Evolutionary conservation across 2,329 filamentous ascomycete genomes (phyloP), one percentile per base, ranked within the genome.

Genomic region (Neopestalotiopsis rosae): DNA sequence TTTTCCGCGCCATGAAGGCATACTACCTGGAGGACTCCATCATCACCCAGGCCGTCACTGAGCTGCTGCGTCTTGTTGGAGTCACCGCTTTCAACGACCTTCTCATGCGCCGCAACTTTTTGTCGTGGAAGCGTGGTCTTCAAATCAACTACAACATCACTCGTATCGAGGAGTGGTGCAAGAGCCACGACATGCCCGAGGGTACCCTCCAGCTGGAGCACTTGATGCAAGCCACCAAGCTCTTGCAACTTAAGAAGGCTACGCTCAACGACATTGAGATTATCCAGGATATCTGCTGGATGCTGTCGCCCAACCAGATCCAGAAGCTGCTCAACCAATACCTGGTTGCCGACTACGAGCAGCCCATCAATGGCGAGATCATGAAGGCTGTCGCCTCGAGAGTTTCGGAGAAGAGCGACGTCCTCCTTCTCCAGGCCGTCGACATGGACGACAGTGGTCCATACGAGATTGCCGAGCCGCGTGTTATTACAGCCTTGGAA

Each of bases 71-170:
- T 70, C 87, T 99, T 61, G 96, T 99, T 68, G 96, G 96, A 72
- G 96, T 99, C 49, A 99, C 96, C 1, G 96, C 96, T 3, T 99
- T 99, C 85, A 99, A 99, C 80, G 96, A 99, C 79, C 86, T 99
- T 71, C 88, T 99, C 74, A 98, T 99, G 95, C 91, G 96, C 76
- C 90, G 96, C 75, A 98, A 98, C 82, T 99, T 99, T 89, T 89
- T 99, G 69, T 98, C 95, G 0, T 99, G 96, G 96, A 99, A 99
- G 87, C 94, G 96, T 81, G 96, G 96, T 75, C 89, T 99, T 67
- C 96, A 99, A 82, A 99, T 99, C 85, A 99, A 99, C 85, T 99
- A 99, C 87, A 99, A 99, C 84, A 99, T 99, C 81, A 99, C 96
- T 30, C 90, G 96, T 69, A 99, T 99, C 72, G 96, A 99, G 81